A percentile compares a stretch with the other conserved stretches of the same genome.
phyloP scores from a whole-genome alignment of 805 yeast genomes.

The Ogataea parapolymorpha region DNA sequence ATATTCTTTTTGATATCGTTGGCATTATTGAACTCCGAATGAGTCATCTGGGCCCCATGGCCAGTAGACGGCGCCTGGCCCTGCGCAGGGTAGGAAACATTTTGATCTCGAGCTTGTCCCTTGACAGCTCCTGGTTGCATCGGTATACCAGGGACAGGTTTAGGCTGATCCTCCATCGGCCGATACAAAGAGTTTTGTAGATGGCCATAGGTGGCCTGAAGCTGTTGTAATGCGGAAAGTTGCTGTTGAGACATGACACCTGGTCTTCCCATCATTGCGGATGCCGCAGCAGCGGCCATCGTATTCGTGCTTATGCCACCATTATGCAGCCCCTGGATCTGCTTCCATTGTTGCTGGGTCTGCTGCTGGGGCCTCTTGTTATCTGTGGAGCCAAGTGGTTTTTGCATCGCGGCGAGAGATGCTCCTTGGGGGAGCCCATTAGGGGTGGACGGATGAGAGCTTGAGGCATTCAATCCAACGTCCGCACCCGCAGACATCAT shows the following conservation, averaged over 20 bases:
- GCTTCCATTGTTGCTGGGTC: conserved; percentile 20
- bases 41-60: conserved; percentile 9
- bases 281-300: conserved; percentile 27
- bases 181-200: conserved; percentile 24
- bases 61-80: background rate
- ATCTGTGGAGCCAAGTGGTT: conserved; percentile 1
- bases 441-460: conserved; percentile 20
- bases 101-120: background rate
- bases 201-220: conserved; percentile 31
- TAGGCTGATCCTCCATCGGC: conserved; percentile 22
- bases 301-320: conserved; percentile 16
- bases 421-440: conserved; percentile 22
- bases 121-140: background rate
- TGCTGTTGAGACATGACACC: conserved; percentile 27
- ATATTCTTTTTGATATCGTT: conserved; percentile 31
- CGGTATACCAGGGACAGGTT: background rate
- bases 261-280: conserved; percentile 26
- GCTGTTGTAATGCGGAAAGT: conserved; percentile 25
- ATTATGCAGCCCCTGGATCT: conserved; percentile 18
- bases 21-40: conserved; percentile 14
- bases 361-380: conserved; percentile 4
- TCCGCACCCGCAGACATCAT: conserved; percentile 7
- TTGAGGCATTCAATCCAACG: background rate
- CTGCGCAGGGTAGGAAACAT: conserved; percentile 1
- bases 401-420: background rate